Percentiles rank a stretch among this genome's conserved stretches.
Conservation (phyloP, 2,329 filamentous ascomycete genomes). For the Colletotrichum nymphaeae region DNA sequence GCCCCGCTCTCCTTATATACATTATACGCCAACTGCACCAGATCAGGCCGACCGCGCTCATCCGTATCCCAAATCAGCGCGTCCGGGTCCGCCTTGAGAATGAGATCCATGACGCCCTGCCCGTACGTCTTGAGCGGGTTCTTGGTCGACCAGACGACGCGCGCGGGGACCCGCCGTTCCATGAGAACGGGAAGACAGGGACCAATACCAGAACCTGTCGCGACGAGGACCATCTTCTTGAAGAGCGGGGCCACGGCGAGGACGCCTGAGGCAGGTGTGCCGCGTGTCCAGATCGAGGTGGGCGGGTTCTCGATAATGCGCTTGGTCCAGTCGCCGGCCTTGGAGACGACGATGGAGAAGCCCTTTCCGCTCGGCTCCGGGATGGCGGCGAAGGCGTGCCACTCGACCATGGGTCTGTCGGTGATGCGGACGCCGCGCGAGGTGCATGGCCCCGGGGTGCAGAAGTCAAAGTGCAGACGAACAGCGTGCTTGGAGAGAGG, state of each 20-base stretch:
- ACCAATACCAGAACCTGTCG: slow-evolving; percentile 79
- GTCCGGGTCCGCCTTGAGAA: slow-evolving; percentile 68
- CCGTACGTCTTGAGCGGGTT: slow-evolving; percentile 73
- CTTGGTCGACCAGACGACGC: slow-evolving; percentile 77
- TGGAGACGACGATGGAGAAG: slow-evolving; percentile 78
- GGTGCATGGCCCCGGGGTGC: slow-evolving; percentile 59
- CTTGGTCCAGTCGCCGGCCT: slow-evolving; percentile 80
- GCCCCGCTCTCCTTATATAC: slow-evolving; percentile 65
- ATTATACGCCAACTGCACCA: slow-evolving; percentile 62
- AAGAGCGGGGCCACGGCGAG: slow-evolving; percentile 76
- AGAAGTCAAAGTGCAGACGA: slow-evolving; percentile 77
- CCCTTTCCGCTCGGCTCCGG: slow-evolving; percentile 63
- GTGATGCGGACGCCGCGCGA: slow-evolving; percentile 63
- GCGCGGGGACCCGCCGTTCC: slow-evolving; percentile 58
- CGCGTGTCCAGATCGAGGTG: slow-evolving; percentile 73
- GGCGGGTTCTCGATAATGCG: slow-evolving; percentile 72
- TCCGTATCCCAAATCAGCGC: slow-evolving; percentile 77
- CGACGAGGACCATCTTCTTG: slow-evolving; percentile 72
- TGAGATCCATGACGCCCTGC: slow-evolving; percentile 63
- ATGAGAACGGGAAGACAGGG: slow-evolving; percentile 72
- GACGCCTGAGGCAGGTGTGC: slow-evolving; percentile 74
- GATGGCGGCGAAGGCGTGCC: slow-evolving; percentile 82
- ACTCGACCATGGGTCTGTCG: slow-evolving; percentile 73
- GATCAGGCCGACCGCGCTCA: slow-evolving; percentile 66
- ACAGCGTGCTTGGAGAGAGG: slow-evolving; percentile 79